Evolutionary conservation across 2,329 filamentous ascomycete genomes (phyloP).

Genomic region (Chaetoscypha palmicola): DNA sequence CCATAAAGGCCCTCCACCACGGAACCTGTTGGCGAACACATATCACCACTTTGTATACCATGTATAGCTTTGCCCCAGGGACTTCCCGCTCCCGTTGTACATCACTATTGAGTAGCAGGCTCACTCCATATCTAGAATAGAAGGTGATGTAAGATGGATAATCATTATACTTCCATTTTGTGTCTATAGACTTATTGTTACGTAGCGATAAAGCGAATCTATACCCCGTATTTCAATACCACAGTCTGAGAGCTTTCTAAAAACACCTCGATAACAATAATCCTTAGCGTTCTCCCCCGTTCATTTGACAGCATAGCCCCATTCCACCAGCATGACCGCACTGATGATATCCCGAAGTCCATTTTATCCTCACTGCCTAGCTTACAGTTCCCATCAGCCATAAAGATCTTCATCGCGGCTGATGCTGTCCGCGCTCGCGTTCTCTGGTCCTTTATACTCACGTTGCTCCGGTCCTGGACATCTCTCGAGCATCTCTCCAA

Average conservation of each 20-base stretch:
- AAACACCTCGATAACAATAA: not conserved
- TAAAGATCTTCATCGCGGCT: constrained; percentile 4
- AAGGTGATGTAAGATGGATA: not conserved
- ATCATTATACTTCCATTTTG: constrained; percentile 1
- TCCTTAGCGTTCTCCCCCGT: not conserved
- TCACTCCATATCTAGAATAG: not conserved
- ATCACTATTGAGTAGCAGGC: not conserved
- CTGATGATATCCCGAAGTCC: not conserved
- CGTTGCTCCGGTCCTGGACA: not conserved
- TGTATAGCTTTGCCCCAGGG: too few relatives aligned
- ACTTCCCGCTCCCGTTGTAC: not conserved
- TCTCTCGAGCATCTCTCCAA: constrained; percentile 9
- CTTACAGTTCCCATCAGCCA: not conserved
- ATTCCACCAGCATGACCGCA: not conserved
- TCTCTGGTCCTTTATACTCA: not conserved
- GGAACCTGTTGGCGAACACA: too few relatives aligned
- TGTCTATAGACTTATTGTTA: constrained; percentile 1
- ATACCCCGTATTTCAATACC: not conserved
- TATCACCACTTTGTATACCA: not conserved
- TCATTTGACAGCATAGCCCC: not conserved
- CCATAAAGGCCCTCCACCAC: too few relatives aligned
- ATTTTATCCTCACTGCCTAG: not conserved
- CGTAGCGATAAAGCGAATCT: constrained; percentile 4
- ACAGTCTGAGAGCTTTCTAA: not conserved
- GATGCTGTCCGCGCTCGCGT: not conserved